Base-by-base conservation (phyloP, 2,329 filamentous ascomycete genomes). In the Colletotrichum cuscutae region DNA sequence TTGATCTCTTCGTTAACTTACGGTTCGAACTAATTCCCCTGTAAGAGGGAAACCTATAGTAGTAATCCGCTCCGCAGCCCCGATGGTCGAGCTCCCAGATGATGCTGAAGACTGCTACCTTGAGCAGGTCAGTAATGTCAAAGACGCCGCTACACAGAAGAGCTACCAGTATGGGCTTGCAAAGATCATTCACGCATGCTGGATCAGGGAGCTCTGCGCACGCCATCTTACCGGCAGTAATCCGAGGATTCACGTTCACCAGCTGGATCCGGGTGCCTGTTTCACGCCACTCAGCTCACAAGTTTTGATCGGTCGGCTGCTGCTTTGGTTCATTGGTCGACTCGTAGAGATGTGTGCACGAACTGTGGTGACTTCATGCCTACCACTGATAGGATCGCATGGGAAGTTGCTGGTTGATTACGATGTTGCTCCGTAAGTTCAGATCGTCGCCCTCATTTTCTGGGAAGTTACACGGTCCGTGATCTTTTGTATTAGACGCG, bases 221-320 rank as follows among this genome's bases (percentile, higher is more conserved):
- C 58, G 58, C 24, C 58, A 61, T 46, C 35, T 46, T 13, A 22
- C 58, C 12, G 58, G 32, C 37, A 22, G 24, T 12, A 26, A 46
- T 2, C 22, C 22, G 5, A 61, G 24, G 22, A 37, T 61, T 37
- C 58, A 61, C 58, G n/a, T 61, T 24, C 58, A 61, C 35, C 58
- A 46, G 58, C 37, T 61, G 35, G 58, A 61, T 28, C 58, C 58
- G 13, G 58, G 58, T 9, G 58, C 35, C 35, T 61, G 58, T 7
- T 42, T 61, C 58, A 61, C 58, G 22, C 58, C 58, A 24, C 58
- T 61, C 58, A 61, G 58, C 35, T 61, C 58, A 26, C 35, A 46
- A 5, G 13, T 61, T 15, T 19, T 61, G 26, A 32, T 61, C 12
- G 58, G 35, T 1, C 22, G 58, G 19, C 58, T 61, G 7, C 35